Evolutionary conservation across 495 filamentous ascomycete genomes (phyloP).

Genomic region (Aspergillus sparsus): DNA sequence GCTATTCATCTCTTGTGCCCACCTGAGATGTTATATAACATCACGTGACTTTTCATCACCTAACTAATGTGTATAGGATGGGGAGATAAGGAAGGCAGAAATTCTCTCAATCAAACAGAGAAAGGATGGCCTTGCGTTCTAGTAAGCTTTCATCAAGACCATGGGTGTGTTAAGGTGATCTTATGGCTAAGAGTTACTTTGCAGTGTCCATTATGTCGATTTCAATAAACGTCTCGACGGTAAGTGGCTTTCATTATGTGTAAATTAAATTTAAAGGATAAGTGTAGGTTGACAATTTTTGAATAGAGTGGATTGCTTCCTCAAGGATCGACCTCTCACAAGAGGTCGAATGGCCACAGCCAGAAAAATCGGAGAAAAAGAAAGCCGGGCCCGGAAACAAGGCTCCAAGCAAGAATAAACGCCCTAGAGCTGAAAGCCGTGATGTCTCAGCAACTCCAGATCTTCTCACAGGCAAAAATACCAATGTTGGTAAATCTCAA

Average conservation of each 20-base stretch:
- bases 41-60: conserved; percentile 41
- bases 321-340: conserved; percentile 77
- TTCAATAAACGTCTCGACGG: conserved; percentile 98
- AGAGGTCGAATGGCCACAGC: conserved; percentile 76
- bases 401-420: conserved; percentile 55
- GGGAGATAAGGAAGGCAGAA: conserved; percentile 84
- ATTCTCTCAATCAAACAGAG: conserved; percentile 85
- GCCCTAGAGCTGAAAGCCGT: conserved; percentile 53
- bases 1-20: conserved; percentile 3
- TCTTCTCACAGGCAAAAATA: conserved; percentile 51
- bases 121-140: conserved; percentile 82
- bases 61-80: conserved; percentile 58
- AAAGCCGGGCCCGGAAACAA: conserved; percentile 51
- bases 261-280: background rate
- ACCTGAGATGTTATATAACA: conserved; percentile 12
- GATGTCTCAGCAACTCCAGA: conserved; percentile 62
- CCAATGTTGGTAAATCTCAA: conserved; percentile 47
- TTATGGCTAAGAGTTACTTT: conserved; percentile 24
- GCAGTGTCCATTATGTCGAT: conserved; percentile 90
- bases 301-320: conserved; percentile 81
- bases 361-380: conserved; percentile 70
- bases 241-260: conserved; percentile 23
- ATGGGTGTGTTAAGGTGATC: too few species aligned
- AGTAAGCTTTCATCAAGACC: conserved; percentile 45
- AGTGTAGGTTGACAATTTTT: conserved; percentile 21